phyloP scores from a whole-genome alignment of 306 rosid species.

The Cucurbita maxima region DNA sequence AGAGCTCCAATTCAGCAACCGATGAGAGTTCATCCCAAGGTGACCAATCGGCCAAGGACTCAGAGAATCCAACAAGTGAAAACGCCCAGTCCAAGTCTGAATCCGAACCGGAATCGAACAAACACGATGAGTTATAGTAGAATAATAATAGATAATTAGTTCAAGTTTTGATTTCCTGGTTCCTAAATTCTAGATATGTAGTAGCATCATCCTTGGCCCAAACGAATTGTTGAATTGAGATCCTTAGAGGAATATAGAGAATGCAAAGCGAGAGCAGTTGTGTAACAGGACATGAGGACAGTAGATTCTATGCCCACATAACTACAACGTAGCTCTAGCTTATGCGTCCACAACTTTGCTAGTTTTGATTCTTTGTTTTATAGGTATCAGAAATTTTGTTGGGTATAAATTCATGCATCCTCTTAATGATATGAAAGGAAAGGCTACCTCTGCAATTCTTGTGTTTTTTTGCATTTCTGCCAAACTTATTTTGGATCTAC shows the following conservation, averaged over 20 bases:
- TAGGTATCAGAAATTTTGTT: background rate
- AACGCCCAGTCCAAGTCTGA: conserved; percentile 18
- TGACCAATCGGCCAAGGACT: conserved; percentile 18
- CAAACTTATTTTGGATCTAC: background rate
- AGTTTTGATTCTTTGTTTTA: background rate
- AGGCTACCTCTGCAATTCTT: background rate
- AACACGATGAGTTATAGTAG: conserved; percentile 67
- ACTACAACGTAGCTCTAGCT: background rate
- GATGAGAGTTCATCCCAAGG: conserved; percentile 25
- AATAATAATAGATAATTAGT: conserved; percentile 13
- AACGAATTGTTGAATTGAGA: background rate
- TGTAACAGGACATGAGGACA: background rate
- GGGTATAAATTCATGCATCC: background rate
- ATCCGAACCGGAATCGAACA: conserved; percentile 16
- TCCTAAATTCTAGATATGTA: conserved; percentile 9
- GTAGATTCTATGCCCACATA: background rate
- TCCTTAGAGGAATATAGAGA: conserved; percentile 11
- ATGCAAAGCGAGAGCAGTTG: conserved; percentile 6
- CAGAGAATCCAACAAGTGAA: conserved; percentile 26
- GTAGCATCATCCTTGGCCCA: conserved; percentile 1
- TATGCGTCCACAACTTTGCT: background rate
- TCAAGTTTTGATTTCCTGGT: conserved; percentile 14
- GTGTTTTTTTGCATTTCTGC: background rate
- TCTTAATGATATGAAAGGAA: background rate
- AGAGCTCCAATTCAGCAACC: conserved; percentile 26